phyloP scores from a whole-genome alignment of 2,329 filamentous ascomycete species.

The Trichoderma guizhouense region DNA sequence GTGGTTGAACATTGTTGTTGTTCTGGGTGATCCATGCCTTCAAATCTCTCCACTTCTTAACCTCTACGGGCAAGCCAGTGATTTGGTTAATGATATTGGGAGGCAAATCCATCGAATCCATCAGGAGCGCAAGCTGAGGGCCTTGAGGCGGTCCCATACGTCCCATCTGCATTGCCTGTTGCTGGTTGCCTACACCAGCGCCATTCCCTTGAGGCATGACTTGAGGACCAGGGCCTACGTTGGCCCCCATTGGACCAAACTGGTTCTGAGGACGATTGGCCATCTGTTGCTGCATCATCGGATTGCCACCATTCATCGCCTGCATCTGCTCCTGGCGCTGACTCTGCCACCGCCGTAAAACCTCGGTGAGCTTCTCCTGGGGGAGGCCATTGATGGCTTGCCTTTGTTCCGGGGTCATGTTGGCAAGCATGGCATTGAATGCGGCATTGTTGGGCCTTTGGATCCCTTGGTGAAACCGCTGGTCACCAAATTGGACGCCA shows the following conservation, averaged over 20 bases:
- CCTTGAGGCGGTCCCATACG: slow-evolving; percentile 26
- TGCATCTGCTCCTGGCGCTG: slow-evolving; percentile 35
- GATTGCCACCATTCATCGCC: slow-evolving; percentile 30
- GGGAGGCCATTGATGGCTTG: slow-evolving; percentile 42
- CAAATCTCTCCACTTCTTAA: slow-evolving; percentile 50
- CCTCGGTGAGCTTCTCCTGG: slow-evolving; percentile 49
- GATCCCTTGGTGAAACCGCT: slow-evolving; percentile 52
- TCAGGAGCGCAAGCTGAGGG: slow-evolving; percentile 38
- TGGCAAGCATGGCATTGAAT: slow-evolving; percentile 41
- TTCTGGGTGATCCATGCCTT: slow-evolving; percentile 42
- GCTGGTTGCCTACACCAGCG: slow-evolving; percentile 27
- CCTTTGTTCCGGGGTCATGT: slow-evolving; percentile 47
- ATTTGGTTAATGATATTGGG: slow-evolving; percentile 32
- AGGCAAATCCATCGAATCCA: slow-evolving; percentile 50
- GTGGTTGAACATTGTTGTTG: slow-evolving; percentile 32
- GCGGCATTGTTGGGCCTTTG: slow-evolving; percentile 44
- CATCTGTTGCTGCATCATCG: slow-evolving; percentile 33
- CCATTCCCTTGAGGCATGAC: slow-evolving; percentile 32
- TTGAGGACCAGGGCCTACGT: slow-evolving; percentile 29
- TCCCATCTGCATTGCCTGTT: slow-evolving; percentile 27
- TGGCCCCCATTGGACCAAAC: slow-evolving; percentile 33
- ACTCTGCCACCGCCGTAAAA: slow-evolving; percentile 49
- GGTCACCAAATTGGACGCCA: slow-evolving; percentile 48
- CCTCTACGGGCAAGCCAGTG: slow-evolving; percentile 36
- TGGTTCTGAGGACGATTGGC: slow-evolving; percentile 30